These are phyloP conservation scores for Suhomyces pyralidae DNA, from an alignment of 805 yeast genomes.

Conservation along the genomic window DNA sequence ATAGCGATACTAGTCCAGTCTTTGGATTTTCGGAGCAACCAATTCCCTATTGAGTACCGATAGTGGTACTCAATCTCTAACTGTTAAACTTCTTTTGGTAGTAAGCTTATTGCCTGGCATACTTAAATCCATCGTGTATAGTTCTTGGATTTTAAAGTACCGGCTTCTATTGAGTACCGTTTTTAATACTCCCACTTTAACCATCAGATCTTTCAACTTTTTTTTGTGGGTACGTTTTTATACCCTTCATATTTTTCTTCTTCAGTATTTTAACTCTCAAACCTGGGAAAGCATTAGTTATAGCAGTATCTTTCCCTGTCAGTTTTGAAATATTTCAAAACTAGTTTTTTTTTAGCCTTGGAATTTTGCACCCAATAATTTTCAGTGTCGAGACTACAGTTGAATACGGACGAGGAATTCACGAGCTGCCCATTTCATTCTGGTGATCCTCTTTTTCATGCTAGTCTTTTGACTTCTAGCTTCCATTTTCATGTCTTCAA, in stretches of 20 bases:
- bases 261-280: background rate
- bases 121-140: background rate
- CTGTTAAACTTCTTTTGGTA: background rate
- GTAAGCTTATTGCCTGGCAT: background rate
- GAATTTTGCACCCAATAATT: background rate
- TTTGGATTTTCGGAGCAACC: background rate
- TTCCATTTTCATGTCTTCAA: background rate
- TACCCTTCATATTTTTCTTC: background rate
- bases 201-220: background rate
- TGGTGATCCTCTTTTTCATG: background rate
- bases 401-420: background rate
- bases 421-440: background rate
- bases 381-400: background rate
- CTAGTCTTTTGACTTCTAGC: background rate
- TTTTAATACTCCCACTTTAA: background rate
- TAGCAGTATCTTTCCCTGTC: background rate
- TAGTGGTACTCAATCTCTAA: background rate
- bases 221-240: background rate
- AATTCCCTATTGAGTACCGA: background rate
- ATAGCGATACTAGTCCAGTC: background rate
- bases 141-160: background rate
- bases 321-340: too few species aligned
- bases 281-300: background rate
- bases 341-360: too few species aligned
- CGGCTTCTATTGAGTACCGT: background rate